Evolutionary conservation across 495 filamentous ascomycete species (phyloP).

Genomic region (Elaphomyces granulatus): DNA sequence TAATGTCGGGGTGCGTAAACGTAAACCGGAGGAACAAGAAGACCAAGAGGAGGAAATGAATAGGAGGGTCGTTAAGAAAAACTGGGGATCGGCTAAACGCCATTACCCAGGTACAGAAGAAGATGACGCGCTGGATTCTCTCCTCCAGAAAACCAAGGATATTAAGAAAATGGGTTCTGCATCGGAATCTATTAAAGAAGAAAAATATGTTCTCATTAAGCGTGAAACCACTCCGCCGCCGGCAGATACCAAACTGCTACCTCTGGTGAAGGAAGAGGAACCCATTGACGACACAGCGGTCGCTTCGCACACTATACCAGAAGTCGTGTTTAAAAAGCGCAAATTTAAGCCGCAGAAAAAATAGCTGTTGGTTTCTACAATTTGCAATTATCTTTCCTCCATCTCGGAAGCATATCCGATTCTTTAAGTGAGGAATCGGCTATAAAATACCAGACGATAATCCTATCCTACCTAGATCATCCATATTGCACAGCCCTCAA

Average conservation of each 20-base stretch:
- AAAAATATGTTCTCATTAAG: not conserved
- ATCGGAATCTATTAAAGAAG: constrained; percentile 8
- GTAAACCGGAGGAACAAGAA: constrained; percentile 45
- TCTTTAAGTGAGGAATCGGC: too few species aligned
- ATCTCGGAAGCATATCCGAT: too few species aligned
- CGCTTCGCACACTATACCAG: constrained; percentile 13
- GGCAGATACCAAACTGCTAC: constrained; percentile 8
- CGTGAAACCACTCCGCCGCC: constrained; percentile 6
- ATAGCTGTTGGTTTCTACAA: constrained; percentile 14
- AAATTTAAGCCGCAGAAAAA: constrained; percentile 58
- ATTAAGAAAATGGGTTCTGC: constrained; percentile 19
- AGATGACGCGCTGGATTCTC: constrained; percentile 52
- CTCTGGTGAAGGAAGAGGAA: constrained; percentile 26
- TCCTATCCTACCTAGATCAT: too few species aligned
- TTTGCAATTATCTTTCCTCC: too few species aligned
- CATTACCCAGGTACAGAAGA: constrained; percentile 43
- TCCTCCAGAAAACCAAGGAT: constrained; percentile 42
- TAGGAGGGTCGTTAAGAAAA: constrained; percentile 46
- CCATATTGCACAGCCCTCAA: too few species aligned
- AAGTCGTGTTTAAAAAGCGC: constrained; percentile 78
- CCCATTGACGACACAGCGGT: constrained; percentile 19
- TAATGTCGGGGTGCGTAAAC: constrained; percentile 47
- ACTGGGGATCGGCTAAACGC: constrained; percentile 62
- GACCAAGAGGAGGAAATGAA: constrained; percentile 45
- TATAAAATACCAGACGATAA: too few species aligned